Conservation (phyloP, 352 stramenopile genomes). For the Phytophthora citricola region DNA sequence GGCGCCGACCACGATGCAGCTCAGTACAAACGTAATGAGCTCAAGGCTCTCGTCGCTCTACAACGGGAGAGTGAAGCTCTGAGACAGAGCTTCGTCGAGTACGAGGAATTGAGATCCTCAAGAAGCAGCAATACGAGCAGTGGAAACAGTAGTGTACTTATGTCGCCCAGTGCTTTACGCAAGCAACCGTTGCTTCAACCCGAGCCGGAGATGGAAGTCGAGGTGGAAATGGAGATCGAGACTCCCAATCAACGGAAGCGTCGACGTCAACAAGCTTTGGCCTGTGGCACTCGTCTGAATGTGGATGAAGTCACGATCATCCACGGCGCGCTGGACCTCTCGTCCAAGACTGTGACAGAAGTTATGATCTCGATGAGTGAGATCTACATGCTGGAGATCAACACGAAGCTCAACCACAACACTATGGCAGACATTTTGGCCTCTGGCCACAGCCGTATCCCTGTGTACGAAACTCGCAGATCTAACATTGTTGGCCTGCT, state of each 20-base stretch:
- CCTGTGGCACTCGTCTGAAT: slow-evolving; percentile 58
- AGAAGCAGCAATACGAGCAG: slow-evolving; percentile 20
- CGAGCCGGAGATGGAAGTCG: slow-evolving; percentile 21
- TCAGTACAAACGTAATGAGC: slow-evolving; percentile 90
- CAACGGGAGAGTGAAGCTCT: slow-evolving; percentile 64
- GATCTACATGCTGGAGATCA: slow-evolving; percentile 89
- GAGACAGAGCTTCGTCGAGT: slow-evolving; percentile 45
- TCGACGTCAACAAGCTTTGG: slow-evolving; percentile 39
- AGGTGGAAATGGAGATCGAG: slow-evolving; percentile 22
- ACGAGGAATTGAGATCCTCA: slow-evolving; percentile 1
- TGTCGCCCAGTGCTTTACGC: slow-evolving; percentile 29
- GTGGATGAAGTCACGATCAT: slow-evolving; percentile 94
- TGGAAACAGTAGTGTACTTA: slow-evolving; percentile 24
- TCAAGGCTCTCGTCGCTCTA: slow-evolving; percentile 89
- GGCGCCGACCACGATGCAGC: slow-evolving; percentile 78
- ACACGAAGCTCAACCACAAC: slow-evolving; percentile 76
- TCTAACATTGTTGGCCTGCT: slow-evolving; percentile 88
- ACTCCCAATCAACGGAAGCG: slow-evolving; percentile 23
- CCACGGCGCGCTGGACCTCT: slow-evolving; percentile 90
- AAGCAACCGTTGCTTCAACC: slow-evolving; percentile 38
- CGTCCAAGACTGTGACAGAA: slow-evolving; percentile 84
- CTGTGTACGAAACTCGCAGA: slow-evolving; percentile 84
- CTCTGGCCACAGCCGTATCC: slow-evolving; percentile 90
- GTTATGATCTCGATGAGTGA: slow-evolving; percentile 90
- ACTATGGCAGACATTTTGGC: slow-evolving; percentile 85